Conservation (phyloP, 2,329 filamentous ascomycete species). For the Penicillium crustosum region DNA sequence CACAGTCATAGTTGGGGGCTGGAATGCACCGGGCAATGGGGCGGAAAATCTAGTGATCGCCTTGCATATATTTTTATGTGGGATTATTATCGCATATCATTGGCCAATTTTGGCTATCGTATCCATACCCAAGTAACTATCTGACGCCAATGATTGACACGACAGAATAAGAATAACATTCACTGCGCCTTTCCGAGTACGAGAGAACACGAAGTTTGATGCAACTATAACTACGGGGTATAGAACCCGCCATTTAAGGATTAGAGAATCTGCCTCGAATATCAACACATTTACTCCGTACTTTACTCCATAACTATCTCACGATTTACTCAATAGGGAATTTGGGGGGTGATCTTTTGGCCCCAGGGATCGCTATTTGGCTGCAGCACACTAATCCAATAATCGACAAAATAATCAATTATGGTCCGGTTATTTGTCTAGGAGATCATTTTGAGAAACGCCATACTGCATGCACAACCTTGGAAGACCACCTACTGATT, state of each 20-base stretch:
- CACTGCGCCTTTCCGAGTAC: neutral
- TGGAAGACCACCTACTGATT: slow-evolving; percentile 7
- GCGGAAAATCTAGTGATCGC: neutral
- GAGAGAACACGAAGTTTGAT: neutral
- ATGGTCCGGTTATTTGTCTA: neutral
- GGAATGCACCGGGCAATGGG: neutral
- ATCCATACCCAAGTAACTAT: neutral
- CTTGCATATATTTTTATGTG: neutral
- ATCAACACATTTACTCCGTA: neutral
- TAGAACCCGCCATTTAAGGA: neutral
- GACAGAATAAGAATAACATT: neutral
- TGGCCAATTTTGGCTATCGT: neutral
- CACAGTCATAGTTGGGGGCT: neutral
- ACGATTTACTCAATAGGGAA: neutral
- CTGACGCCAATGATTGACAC: neutral
- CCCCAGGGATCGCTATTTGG: neutral
- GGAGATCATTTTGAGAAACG: neutral
- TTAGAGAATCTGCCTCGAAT: neutral
- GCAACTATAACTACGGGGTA: neutral
- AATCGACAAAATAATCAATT: neutral
- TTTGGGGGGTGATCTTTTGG: neutral
- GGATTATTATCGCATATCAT: neutral
- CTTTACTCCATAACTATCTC: neutral
- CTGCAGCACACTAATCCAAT: neutral
- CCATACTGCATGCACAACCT: neutral